Evolutionary conservation across 768 basidiomycete species (phyloP), one percentile per base, ranked within the genome.

Genomic region (Termitomyces bulborhizus): DNA sequence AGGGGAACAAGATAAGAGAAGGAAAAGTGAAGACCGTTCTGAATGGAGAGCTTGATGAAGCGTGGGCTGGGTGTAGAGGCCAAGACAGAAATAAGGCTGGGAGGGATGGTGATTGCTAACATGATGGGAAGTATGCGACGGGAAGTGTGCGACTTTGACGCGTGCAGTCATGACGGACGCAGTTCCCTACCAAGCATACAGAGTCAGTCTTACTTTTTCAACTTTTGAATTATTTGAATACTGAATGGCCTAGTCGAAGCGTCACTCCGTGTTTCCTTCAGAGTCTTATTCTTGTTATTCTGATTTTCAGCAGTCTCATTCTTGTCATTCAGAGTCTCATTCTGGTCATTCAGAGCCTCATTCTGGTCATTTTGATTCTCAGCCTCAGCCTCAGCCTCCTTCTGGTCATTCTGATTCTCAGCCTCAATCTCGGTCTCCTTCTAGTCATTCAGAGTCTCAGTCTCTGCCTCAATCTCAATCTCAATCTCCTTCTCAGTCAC

Each of bases 31-130:
- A 72, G 69, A 91, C 91, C 91, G 66, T 93, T 82, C 57, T 72
- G 71, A 65, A 93, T 91, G 46, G 78, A 76, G 58, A 93, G 76
- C 68, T 90, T 90, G 71, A 93, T 73, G 69, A 93, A 93, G 42
- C 91, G 81, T 1, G 77, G 68, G 50, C 76, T 74, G 31, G 83
- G 69, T 4, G 85, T 83, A 34, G 76, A 65, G n/a, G 85, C 76
- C 63, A 91, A 90, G 18, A 66, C 68, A 3, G 75, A 67, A 2
- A 74, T 63, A 46, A 93, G 80, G 46, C 85, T 80, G 48, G 74
- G 70, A 15, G 86, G 82, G 51, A 83, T 76, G 36, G 70, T 68
- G 63, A 93, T 91, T 26, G 88, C 89, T 59, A 88, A 90, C 90
- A 93, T 91, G 69, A 62, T 15, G 41, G n/a, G n/a, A n/a, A n/a